These are phyloP conservation scores for Phytopythium oedochilum DNA, from an alignment of 352 stramenopile species.

Conservation along the genomic window DNA sequence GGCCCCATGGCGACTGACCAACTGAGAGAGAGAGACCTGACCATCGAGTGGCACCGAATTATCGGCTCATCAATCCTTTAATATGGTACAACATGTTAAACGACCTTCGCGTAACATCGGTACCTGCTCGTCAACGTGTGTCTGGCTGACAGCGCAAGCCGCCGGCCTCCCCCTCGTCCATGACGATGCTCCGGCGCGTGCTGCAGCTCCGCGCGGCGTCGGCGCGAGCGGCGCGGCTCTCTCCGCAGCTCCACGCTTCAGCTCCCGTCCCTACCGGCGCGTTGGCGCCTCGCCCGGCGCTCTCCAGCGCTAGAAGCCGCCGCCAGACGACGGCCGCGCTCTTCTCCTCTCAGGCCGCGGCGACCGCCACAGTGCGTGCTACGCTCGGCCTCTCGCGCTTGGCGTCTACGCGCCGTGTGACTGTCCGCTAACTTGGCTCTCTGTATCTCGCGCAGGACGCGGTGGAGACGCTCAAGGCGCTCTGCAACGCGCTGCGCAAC, in stretches of 20 bases:
- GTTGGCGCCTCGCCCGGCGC: neutral
- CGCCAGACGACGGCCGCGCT: neutral
- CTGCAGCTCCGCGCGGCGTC: constrained; percentile 16
- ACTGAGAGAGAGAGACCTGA: too few species aligned
- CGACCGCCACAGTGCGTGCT: neutral
- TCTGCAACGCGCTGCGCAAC: constrained; percentile 48
- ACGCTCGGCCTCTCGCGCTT: neutral
- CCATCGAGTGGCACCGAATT: neutral
- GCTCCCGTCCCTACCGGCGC: neutral
- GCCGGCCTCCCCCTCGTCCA: neutral
- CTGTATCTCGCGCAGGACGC: constrained; percentile 8
- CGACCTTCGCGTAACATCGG: constrained; percentile 3
- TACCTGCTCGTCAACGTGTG: neutral
- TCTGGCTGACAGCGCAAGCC: neutral
- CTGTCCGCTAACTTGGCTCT: too few species aligned
- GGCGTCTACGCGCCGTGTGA: neutral
- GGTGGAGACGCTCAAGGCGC: constrained; percentile 35
- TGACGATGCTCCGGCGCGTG: constrained; percentile 19
- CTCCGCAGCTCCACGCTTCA: neutral
- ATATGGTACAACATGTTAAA: neutral
- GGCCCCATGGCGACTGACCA: neutral
- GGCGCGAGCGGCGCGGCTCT: constrained; percentile 1
- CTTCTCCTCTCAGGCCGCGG: neutral
- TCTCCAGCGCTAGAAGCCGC: neutral
- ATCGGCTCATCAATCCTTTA: neutral